Evolutionary conservation across 2,329 filamentous ascomycete genomes (phyloP).

Genomic region (Fusarium protoensiforme): DNA sequence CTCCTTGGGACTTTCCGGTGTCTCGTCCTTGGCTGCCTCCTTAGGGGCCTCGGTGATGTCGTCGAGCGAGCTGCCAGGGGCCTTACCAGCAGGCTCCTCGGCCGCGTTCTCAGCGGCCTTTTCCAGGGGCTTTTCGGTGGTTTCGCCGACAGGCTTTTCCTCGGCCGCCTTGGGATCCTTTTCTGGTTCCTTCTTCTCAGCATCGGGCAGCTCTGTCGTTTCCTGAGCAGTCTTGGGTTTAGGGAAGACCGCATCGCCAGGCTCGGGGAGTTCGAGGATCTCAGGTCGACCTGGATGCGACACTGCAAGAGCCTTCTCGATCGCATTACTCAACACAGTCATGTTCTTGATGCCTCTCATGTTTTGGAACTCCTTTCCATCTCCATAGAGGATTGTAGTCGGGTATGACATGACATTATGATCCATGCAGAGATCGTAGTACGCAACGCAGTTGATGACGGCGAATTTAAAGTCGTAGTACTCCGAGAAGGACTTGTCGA

Average conservation of each 20-base stretch:
- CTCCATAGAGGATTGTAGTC: slow-evolving; percentile 81
- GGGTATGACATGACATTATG: slow-evolving; percentile 79
- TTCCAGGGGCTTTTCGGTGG: slow-evolving; percentile 31
- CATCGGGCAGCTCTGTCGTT: slow-evolving; percentile 15
- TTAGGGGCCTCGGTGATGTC: slow-evolving; percentile 43
- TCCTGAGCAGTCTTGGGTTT: slow-evolving; percentile 28
- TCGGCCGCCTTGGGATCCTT: slow-evolving; percentile 50
- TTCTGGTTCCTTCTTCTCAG: slow-evolving; percentile 31
- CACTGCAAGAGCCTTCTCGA: slow-evolving; percentile 82
- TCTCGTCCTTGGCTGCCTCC: slow-evolving; percentile 20
- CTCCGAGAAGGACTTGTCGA: slow-evolving; percentile 73
- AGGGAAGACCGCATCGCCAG: slow-evolving; percentile 68
- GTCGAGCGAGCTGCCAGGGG: slow-evolving; percentile 25
- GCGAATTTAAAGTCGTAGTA: slow-evolving; percentile 94
- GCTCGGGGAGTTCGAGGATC: slow-evolving; percentile 74
- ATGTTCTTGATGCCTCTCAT: slow-evolving; percentile 77
- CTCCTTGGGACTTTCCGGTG: slow-evolving; percentile 22
- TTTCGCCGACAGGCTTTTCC: slow-evolving; percentile 27
- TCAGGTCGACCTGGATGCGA: slow-evolving; percentile 83
- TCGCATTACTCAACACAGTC: slow-evolving; percentile 70
- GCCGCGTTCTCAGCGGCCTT: slow-evolving; percentile 26
- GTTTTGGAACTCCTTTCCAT: slow-evolving; percentile 74
- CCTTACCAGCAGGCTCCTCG: slow-evolving; percentile 31
- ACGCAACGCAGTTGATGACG: slow-evolving; percentile 85
- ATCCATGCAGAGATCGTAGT: slow-evolving; percentile 79